phyloP scores from a whole-genome alignment of 768 basidiomycete species.

The Mycena polygramma region DNA sequence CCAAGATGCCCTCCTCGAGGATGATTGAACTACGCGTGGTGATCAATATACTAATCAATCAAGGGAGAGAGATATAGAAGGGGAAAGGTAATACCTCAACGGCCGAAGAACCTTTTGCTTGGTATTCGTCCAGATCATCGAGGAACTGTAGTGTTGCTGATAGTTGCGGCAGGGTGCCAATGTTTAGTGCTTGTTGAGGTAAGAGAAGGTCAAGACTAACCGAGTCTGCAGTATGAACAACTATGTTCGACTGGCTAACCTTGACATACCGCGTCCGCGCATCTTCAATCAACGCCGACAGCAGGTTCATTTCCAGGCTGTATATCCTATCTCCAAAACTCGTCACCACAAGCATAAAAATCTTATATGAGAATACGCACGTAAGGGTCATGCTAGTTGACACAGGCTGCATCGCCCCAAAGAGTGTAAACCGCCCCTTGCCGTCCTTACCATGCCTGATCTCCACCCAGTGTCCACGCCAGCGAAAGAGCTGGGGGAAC shows the following conservation, averaged over 20 bases:
- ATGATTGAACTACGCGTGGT: slow-evolving; percentile 48
- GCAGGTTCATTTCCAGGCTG: slow-evolving; percentile 54
- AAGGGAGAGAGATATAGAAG: too few species aligned
- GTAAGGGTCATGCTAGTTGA: slow-evolving; percentile 49
- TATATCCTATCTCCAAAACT: slow-evolving; percentile 58
- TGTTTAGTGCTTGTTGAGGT: too few species aligned
- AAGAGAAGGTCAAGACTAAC: slow-evolving; percentile 39
- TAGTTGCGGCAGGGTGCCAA: too few species aligned
- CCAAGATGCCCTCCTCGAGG: slow-evolving; percentile 44
- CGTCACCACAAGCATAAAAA: too few species aligned
- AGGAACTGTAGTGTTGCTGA: slow-evolving; percentile 39
- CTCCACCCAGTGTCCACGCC: slow-evolving; percentile 59
- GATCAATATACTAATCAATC: too few species aligned
- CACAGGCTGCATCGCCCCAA: not conserved
- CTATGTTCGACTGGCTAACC: slow-evolving; percentile 55
- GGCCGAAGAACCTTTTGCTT: slow-evolving; percentile 46
- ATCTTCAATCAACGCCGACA: slow-evolving; percentile 58
- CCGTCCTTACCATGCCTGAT: slow-evolving; percentile 42
- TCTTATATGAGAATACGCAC: too few species aligned
- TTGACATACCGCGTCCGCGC: slow-evolving; percentile 55
- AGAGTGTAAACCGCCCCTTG: slow-evolving; percentile 11
- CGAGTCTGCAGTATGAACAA: slow-evolving; percentile 52
- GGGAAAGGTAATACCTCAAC: too few species aligned
- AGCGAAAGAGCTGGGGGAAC: slow-evolving; percentile 57
- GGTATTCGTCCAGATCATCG: slow-evolving; percentile 32